Base-by-base conservation (phyloP, 495 filamentous ascomycete species). In the Saxophila tyrrhenica region DNA sequence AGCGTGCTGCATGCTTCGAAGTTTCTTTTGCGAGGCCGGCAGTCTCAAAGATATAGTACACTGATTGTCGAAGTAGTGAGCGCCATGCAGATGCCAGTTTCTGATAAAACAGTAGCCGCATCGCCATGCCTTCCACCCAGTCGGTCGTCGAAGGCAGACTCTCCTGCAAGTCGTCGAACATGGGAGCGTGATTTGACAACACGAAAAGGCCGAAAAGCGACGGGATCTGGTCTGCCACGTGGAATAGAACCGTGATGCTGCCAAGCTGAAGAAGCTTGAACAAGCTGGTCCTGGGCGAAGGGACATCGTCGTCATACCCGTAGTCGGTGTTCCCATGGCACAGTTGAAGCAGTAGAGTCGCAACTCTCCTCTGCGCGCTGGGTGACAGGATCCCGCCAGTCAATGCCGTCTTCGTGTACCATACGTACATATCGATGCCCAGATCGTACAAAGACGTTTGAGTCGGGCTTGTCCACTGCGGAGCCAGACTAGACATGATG, bases 1-100 rank as follows among this genome's bases (percentile, higher is more conserved):
- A 89, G 48, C 74, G 77, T 46, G 75, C 75, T 1, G 91, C 89
- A 69, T 96, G 84, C 35, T 68, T 69, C 42, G 76, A 67, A 20
- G 84, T 83, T 11, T 68, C 64, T 16, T 77, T 71, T 1, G 91
- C 75, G 39, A 77, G 77, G 5, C 82, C 88, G 0, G 92, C 82
- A 0, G 81, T 88, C 66, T 96, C 92, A 60, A 95, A 92, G 21
- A 95, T 88, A 66, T 90, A 83, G 66, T 95, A 97, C 19, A 94
- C 84, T 57, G 85, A 84, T 56, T 83, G 83, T 48, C 87, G 85
- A 45, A 90, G 72, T 51, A 91, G 75, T 5, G 86, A 94, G 53
- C 82, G 80, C 89, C 86, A 95, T 57, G 68, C 66, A 24, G 87
- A 84, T 42, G 84, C 91, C 39, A 99, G 69, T 56, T 77, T 77